Evolutionary conservation across 306 rosid species (phyloP).

Genomic region (Lotus japonicus): DNA sequence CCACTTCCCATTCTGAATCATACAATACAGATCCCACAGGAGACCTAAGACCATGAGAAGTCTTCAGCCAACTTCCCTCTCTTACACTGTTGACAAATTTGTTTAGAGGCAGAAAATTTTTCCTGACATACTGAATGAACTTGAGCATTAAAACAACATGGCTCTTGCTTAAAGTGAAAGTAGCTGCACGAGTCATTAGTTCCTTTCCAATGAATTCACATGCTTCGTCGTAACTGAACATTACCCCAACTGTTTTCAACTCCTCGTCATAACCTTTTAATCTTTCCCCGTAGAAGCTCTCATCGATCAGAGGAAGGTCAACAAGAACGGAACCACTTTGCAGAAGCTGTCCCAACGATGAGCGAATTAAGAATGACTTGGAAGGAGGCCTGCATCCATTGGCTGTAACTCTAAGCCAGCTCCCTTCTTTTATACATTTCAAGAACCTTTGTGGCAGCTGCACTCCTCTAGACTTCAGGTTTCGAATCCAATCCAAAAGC

Average conservation of each 20-base stretch:
- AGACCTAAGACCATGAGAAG: too few relatives aligned
- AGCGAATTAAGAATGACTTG: slow-evolving; percentile 55
- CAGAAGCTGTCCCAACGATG: too few relatives aligned
- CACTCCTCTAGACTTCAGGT: too few relatives aligned
- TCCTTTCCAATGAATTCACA: slow-evolving; percentile 50
- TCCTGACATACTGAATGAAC: slow-evolving; percentile 45
- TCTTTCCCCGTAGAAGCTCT: slow-evolving; percentile 34
- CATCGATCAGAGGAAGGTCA: slow-evolving; percentile 66
- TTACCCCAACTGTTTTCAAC: slow-evolving; percentile 60
- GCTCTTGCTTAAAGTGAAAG: slow-evolving; percentile 23
- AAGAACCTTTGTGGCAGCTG: too few relatives aligned
- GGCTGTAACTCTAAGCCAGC: slow-evolving; percentile 53
- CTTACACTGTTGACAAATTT: too few relatives aligned
- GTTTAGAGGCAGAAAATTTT: slow-evolving; percentile 5
- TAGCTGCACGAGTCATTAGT: slow-evolving; percentile 52
- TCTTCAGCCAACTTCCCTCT: too few relatives aligned
- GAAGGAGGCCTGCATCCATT: slow-evolving; percentile 54
- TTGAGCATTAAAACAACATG: slow-evolving; percentile 42
- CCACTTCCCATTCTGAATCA: too few relatives aligned
- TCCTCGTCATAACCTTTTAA: slow-evolving; percentile 45
- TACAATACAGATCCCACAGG: too few relatives aligned
- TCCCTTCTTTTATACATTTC: slow-evolving; percentile 48
- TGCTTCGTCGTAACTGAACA: slow-evolving; percentile 57
- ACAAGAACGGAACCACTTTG: slow-evolving; percentile 54
- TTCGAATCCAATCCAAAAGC: too few relatives aligned